Base-by-base conservation (phyloP, 2,329 filamentous ascomycete species). In the Sclerotinia trifoliorum region DNA sequence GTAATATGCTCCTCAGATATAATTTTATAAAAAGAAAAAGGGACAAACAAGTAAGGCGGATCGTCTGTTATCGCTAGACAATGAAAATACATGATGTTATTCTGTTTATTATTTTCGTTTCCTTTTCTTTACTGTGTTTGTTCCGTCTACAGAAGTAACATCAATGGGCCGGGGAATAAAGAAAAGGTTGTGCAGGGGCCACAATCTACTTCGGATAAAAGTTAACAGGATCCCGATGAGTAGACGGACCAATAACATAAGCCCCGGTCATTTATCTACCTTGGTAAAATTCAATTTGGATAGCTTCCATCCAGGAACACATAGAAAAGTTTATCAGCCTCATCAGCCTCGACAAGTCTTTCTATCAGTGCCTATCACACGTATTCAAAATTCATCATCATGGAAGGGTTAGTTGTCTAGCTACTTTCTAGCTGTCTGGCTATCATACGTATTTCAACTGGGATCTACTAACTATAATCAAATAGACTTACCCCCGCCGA, bases 401-500 rank as follows among this genome's bases (percentile, higher is more conserved):
- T 77, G 76, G 76, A 77, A 66, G 75, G 75, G 76, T 77, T 66
- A n/a, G 74, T 70, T 52, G n/a, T 0, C 39, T 35, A 48, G 19
- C 52, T 13, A 6, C 52, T 21, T 10, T 46, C 19, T 21, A 46
- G 17, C 44, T 21, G 21, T 21, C 44, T 48, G 19, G 55, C n/a
- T 57, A 26, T 21, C 21, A 39, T 29, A 13, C 24, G 19, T 58
- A 26, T 10, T 42, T 4, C 46, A 19, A 21, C 19, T 17, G 3
- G 21, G 24, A 32, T 44, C 29, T 51, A 60, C 72, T 71, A 69
- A 73, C 56, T 13, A 42, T 58, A 71, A 32, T 17, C 32, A 56
- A 57, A 70, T 68, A 77, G 76, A 73, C 73, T 78, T 57, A 75
- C 76, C 51, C 70, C 73, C 48, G 80, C 88, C 76, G 94, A 98